These are phyloP conservation scores for Cynara cardunculus DNA, from an alignment of 129 eudicot genomes.

Conservation along the genomic window DNA sequence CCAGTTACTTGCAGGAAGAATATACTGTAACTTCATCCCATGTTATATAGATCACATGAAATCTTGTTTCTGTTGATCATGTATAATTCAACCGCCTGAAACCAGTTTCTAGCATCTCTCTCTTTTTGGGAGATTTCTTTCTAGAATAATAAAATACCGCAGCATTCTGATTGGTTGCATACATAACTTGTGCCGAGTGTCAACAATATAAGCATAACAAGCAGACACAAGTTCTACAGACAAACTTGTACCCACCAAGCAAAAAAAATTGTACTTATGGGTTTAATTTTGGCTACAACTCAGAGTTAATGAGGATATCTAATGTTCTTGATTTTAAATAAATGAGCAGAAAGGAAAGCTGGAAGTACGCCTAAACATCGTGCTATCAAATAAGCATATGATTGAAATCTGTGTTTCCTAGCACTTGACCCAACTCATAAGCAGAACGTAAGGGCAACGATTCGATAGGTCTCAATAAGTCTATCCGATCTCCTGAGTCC, in stretches of 20 bases:
- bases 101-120: not conserved
- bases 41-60: not conserved
- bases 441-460: too few relatives aligned
- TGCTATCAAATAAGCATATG: not conserved
- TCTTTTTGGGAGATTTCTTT: not conserved
- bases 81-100: not conserved
- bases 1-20: constrained; percentile 11
- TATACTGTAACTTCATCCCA: not conserved
- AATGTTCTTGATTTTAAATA: not conserved
- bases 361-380: not conserved
- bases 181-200: not conserved
- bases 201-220: not conserved
- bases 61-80: constrained; percentile 6
- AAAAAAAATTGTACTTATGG: not conserved
- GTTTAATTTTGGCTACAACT: not conserved
- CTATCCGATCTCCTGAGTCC: too few relatives aligned
- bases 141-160: not conserved
- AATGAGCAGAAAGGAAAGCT: not conserved
- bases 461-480: too few relatives aligned
- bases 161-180: not conserved
- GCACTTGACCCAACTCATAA: too few relatives aligned
- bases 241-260: not conserved
- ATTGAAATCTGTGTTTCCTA: too few relatives aligned
- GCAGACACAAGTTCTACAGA: not conserved
- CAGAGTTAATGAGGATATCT: not conserved